These are phyloP conservation scores for Pythium angustatum DNA, from an alignment of 352 stramenopile species.

Conservation along the genomic window DNA sequence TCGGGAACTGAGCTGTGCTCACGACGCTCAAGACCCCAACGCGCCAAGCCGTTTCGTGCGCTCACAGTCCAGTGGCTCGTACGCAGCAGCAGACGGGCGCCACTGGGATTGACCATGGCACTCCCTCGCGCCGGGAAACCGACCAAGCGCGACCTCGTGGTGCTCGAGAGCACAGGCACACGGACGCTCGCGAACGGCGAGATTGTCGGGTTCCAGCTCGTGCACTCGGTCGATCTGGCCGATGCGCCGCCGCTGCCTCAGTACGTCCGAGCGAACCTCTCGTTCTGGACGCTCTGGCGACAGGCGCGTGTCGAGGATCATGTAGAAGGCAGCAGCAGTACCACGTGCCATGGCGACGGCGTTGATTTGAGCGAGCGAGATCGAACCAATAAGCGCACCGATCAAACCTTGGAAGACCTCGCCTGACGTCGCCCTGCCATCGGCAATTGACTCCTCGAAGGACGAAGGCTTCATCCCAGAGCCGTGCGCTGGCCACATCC, in stretches of 20 bases:
- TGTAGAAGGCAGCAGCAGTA: conserved; percentile 45
- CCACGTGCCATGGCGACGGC: conserved; percentile 51
- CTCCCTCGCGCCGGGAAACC: no score
- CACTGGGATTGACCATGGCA: no score
- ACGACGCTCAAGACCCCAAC: conserved; percentile 46
- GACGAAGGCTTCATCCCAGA: conserved; percentile 29
- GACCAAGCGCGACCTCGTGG: conserved; percentile 70
- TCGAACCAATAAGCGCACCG: conserved; percentile 48
- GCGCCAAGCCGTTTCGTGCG: conserved; percentile 48
- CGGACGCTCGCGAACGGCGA: conserved; percentile 48
- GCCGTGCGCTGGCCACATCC: conserved; percentile 39
- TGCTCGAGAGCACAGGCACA: conserved; percentile 53
- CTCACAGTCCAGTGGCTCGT: conserved; percentile 68
- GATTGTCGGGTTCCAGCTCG: conserved; percentile 56
- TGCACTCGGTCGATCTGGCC: conserved; percentile 64
- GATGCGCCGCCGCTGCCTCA: conserved; percentile 38
- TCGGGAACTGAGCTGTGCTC: conserved; percentile 51
- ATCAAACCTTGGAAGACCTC: conserved; percentile 59
- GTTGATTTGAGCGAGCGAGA: conserved; percentile 44
- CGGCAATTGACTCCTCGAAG: conserved; percentile 43
- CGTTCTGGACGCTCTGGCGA: conserved; percentile 54
- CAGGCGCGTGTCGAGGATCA: conserved; percentile 53
- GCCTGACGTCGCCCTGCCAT: conserved; percentile 38
- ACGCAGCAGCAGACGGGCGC: conserved; percentile 36
- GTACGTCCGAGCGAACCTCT: conserved; percentile 51